Base-by-base conservation (phyloP, 2,329 filamentous ascomycete genomes). In the Pseudophaeomoniella oleicola region DNA sequence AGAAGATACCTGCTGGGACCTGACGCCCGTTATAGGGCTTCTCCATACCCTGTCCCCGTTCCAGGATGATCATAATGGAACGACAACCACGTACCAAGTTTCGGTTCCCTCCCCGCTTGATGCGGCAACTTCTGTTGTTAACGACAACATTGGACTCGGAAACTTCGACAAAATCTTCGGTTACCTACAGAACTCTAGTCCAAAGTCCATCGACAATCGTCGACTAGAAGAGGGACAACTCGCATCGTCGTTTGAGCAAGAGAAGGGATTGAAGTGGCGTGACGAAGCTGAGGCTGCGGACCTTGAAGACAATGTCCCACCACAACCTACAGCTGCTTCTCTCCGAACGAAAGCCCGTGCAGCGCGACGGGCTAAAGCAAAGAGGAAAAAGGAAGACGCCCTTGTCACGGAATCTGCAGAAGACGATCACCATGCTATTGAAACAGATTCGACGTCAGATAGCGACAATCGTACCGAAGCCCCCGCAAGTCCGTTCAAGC, bases 21-120 rank as follows among this genome's bases (percentile, higher is more conserved):
- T 66, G 40, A 50, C 54, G 44, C 53, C 57, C 45, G 63, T 60
- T 43, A 57, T 63, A 43, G 53, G 58, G 42, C 55, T 66, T 34
- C 53, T 66, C 5, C 49, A 53, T 34, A 58, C 55, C 11, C 42
- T 48, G 12, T 35, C 39, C 5, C 36, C 5, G n/a, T 19, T 29
- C 10, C 37, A 12, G 16, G 18, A 18, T 13, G 11, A 14, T 14
- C 6, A 16, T 13, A 37, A 19, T n/a, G 17, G 34, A 30, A 3
- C 32, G 29, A 12, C 30, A 29, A 30, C 35, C 32, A 10, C 16
- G 22, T 29, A n/a, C 16, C 14, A 13, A 27, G 22, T 13, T 9
- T 34, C 32, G 9, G 22, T 30, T 12, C 30, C 13, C 13, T 15
- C 34, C 30, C 30, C 30, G 18, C 36, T 31, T 10, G 16, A 36